These are phyloP conservation scores for Xylariaceae sp. DNA, from an alignment of 2,329 filamentous ascomycete species.

Conservation along the genomic window DNA sequence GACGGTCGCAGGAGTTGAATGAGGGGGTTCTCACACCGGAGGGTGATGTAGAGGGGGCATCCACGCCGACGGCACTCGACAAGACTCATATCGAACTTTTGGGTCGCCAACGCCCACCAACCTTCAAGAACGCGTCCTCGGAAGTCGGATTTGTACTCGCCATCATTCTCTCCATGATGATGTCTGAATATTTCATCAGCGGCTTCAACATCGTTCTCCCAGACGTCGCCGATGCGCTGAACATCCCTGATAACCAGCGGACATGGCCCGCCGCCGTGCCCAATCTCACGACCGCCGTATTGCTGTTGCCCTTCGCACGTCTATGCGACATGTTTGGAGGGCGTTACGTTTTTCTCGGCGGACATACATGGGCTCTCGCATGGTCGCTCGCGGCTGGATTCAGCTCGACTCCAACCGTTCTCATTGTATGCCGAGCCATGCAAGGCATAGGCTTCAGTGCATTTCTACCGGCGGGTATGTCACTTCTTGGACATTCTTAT, in stretches of 20 bases:
- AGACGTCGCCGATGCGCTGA: constrained; percentile 56
- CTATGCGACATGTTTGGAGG: constrained; percentile 59
- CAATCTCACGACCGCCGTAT: constrained; percentile 52
- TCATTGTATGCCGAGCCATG: constrained; percentile 70
- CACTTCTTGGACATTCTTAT: constrained; percentile 63
- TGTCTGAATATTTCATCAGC: constrained; percentile 72
- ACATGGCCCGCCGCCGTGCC: constrained; percentile 65
- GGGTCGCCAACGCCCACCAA: constrained; percentile 55
- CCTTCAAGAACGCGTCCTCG: constrained; percentile 47
- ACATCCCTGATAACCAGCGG: constrained; percentile 59
- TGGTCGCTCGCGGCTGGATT: constrained; percentile 73
- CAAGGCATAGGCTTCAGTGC: constrained; percentile 73
- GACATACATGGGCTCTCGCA: constrained; percentile 61
- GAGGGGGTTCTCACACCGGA: constrained; percentile 13
- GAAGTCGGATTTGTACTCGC: constrained; percentile 61
- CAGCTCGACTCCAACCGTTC: constrained; percentile 63
- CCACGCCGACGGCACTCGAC: constrained; percentile 18
- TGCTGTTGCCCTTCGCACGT: constrained; percentile 63
- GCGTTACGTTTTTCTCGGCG: constrained; percentile 57
- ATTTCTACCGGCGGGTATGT: constrained; percentile 67
- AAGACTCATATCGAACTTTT: constrained; percentile 49
- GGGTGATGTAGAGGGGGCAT: constrained; percentile 11
- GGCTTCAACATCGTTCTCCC: constrained; percentile 75
- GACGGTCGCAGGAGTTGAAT: constrained; percentile 6
- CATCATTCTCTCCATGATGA: constrained; percentile 56